phyloP scores from a whole-genome alignment of 768 basidiomycete genomes.

The Cyathus striatus region DNA sequence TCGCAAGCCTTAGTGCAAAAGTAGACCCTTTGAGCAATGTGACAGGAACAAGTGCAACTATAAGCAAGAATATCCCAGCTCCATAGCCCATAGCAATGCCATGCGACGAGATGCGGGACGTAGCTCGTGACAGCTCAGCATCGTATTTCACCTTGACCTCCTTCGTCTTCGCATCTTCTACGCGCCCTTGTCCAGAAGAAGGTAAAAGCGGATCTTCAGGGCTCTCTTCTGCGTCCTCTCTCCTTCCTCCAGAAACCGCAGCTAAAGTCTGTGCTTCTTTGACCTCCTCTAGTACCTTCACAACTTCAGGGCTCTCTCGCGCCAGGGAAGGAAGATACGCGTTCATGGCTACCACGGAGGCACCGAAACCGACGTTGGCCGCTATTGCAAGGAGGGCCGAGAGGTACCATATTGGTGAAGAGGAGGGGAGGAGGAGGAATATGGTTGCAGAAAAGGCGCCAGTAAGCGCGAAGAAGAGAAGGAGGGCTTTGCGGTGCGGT shows the following conservation, averaged over 20 bases:
- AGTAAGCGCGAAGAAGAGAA: conserved; percentile 67
- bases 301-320: conserved; percentile 57
- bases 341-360: conserved; percentile 85
- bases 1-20: conserved; percentile 73
- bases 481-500: conserved; percentile 73
- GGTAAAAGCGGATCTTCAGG: conserved; percentile 35
- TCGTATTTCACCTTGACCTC: conserved; percentile 41
- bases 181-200: conserved; percentile 4
- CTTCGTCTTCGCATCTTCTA: neutral
- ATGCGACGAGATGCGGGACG: conserved; percentile 76
- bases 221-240: conserved; percentile 18
- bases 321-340: conserved; percentile 79
- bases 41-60: conserved; percentile 78
- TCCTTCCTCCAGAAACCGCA: conserved; percentile 10
- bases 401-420: conserved; percentile 64
- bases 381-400: conserved; percentile 65
- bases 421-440: conserved; percentile 72
- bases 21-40: conserved; percentile 69
- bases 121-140: conserved; percentile 60
- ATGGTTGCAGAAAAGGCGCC: conserved; percentile 65
- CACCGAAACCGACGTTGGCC: conserved; percentile 85
- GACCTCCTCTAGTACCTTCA: conserved; percentile 30
- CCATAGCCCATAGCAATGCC: conserved; percentile 86
- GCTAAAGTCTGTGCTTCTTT: conserved; percentile 11
- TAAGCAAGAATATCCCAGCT: conserved; percentile 73